Evolutionary conservation across 140 eudicot genomes (phyloP), one percentile per base, ranked within the genome.

Genomic region (Anethum foeniculum): DNA sequence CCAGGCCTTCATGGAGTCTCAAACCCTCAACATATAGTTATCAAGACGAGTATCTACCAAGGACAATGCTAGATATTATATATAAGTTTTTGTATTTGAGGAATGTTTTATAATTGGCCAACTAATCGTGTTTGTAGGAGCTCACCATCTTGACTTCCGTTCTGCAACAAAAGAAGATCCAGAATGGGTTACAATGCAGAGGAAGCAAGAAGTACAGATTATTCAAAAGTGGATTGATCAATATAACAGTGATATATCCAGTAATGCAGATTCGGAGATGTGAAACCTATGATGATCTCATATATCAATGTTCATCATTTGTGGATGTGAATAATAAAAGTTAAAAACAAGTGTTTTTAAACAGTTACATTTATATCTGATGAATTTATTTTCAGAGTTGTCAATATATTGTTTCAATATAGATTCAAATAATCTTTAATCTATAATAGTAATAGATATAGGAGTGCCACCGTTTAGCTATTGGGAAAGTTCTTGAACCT

Each of bases 141-240:
- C 91, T 56, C 88, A 87, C 80, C 88, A 87, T 80, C 78, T 82
- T 1, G 91, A 87, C 83, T 75, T 87, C 54, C 83, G 88, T 21
- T 51, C 87, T 30, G 86, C 85, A 47, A 87, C 88, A 13, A 82
- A 75, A 80, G 75, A 76, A 27, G 91, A 87, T 75, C 91, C 91
- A 18, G 87, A 83, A 9, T 87, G 91, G 91, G 83, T 87, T 0
- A 67, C 78, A 25, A 23, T 30, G 78, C 91, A 87, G 47, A 85
- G 91, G 79, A 80, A 74, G 80, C 91, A 85, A 64, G 91, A 87
- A 83, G 86, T 85, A 28, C 82, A 80, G 48, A 83, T 85, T 30
- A 85, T 87, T 21, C 75, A 64, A 51, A 87, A 87, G 76, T 87
- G 91, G 91, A 62, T 87, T 65, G 58, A 80, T 19, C 85, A 87